Base-by-base conservation (phyloP, 225 moss, liverwort and hornwort species). In the Asterella californica region DNA sequence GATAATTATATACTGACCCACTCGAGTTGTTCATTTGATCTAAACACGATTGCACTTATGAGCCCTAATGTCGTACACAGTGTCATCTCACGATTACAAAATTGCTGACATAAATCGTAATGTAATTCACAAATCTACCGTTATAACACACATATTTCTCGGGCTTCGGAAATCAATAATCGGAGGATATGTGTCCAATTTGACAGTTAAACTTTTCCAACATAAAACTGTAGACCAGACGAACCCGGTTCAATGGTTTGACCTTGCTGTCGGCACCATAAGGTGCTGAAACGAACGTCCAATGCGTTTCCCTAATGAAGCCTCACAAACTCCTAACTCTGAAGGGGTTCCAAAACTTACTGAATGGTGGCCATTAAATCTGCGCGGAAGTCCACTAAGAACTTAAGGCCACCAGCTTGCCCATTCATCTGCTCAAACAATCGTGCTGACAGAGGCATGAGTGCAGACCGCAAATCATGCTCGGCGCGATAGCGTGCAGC, bases 391-490 rank as follows among this genome's bases (percentile, higher is more conserved):
- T 97, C 96, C 76, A 97, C 96, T 36, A 97, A 80, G 77, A 97
- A 97, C 80, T 97, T 97, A 47, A 97, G 90, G 74, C 96, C 96
- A 75, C 96, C 96, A 76, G 92, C 86, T 83, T 91, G 91, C 34
- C 94, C 93, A 86, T 97, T 97, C 91, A 94, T 90, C 75, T 97
- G 94, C 86, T 97, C 96, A 83, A 97, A 94, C 61, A 97, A 80
- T 60, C 91, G 84, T 80, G 91, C 91, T 61, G 94, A 97, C 0
- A 97, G 79, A 47, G 96, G 96, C 75, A 92, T 86, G 25, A 97
- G 89, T n/a, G 93, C 93, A 83, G 90, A 87, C 61, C 94, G 83
- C 80, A 97, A 81, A 72, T 97, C 96, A 54, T 88, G 91, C 84
- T 97, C 94, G 0, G 90, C 89, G 62, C 91, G 91, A 76, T 91